These are phyloP conservation scores for Waltergamsia citrina DNA, from an alignment of 2,329 filamentous ascomycete species.

Conservation along the genomic window DNA sequence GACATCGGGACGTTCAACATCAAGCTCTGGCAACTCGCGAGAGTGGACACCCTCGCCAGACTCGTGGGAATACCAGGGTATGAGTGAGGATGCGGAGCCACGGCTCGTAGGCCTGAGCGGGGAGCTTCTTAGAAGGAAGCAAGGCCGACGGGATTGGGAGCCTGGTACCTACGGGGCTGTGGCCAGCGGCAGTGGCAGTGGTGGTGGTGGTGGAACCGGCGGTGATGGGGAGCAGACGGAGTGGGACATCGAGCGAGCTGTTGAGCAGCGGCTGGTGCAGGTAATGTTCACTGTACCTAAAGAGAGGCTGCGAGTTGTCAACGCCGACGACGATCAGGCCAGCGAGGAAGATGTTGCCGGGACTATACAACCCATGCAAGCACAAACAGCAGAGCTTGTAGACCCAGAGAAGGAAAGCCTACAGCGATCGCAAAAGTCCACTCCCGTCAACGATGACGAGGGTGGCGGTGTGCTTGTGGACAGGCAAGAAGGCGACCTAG, in stretches of 20 bases:
- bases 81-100: conserved; percentile 9
- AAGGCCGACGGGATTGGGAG: conserved; percentile 47
- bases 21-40: conserved; percentile 18
- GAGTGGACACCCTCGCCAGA: conserved; percentile 8
- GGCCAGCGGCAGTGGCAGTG: background rate
- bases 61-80: conserved; percentile 4
- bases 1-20: conserved; percentile 32
- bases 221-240: conserved; percentile 46
- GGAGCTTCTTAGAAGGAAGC: conserved; percentile 43
- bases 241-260: conserved; percentile 69
- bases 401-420: conserved; percentile 23
- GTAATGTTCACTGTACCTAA: conserved; percentile 92
- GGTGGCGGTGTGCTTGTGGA: background rate
- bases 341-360: conserved; percentile 6
- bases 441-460: too few relatives aligned
- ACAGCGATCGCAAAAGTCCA: conserved; percentile 4
- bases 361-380: background rate
- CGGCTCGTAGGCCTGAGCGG: conserved; percentile 32
- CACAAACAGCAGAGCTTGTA: conserved; percentile 28
- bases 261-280: conserved; percentile 63
- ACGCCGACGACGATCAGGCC: conserved; percentile 48
- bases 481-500: background rate
- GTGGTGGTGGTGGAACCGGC: conserved; percentile 6
- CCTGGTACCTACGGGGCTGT: conserved; percentile 13
- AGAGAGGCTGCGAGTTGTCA: conserved; percentile 81